Conservation (phyloP, 257 asterid species). For the Datura wrightii region DNA sequence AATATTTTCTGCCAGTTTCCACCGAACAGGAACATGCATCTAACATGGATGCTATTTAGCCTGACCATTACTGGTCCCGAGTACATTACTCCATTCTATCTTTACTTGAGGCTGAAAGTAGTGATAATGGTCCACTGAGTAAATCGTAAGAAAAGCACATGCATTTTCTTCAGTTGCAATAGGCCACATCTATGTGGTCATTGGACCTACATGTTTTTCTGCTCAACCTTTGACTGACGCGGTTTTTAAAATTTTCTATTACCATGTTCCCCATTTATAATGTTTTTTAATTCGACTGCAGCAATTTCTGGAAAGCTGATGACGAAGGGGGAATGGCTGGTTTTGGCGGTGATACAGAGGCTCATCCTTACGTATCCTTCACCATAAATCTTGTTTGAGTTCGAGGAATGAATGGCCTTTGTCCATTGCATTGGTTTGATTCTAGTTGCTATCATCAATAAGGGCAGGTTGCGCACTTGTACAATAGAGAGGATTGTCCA, state of each 20-base stretch:
- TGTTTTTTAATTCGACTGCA: slow-evolving; percentile 48
- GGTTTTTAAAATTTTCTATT: not conserved
- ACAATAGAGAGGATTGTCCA: slow-evolving; percentile 37
- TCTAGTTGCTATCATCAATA: slow-evolving; percentile 38
- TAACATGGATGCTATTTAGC: slow-evolving; percentile 13
- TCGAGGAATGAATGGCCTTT: slow-evolving; percentile 17
- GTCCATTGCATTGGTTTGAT: slow-evolving; percentile 42
- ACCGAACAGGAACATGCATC: not conserved
- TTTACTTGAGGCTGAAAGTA: slow-evolving; percentile 19
- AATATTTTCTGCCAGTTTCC: not conserved
- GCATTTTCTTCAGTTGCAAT: slow-evolving; percentile 25
- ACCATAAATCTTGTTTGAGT: slow-evolving; percentile 81
- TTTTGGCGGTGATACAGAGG: slow-evolving; percentile 70
- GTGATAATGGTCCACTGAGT: not conserved
- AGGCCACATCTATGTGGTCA: slow-evolving; percentile 28
- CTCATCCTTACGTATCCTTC: slow-evolving; percentile 88
- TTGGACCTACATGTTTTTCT: not conserved
- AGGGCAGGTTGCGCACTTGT: slow-evolving; percentile 48
- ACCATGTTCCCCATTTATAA: slow-evolving; percentile 22
- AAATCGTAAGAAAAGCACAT: slow-evolving; percentile 18
- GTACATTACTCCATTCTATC: not conserved
- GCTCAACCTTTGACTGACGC: slow-evolving; percentile 11
- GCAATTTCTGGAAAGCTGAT: slow-evolving; percentile 86
- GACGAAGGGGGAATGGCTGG: slow-evolving; percentile 78
- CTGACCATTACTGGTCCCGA: slow-evolving; percentile 16